Evolutionary conservation across 2,329 filamentous ascomycete genomes (phyloP), one percentile per base, ranked within the genome.

Genomic region (Colletotrichum karsti): DNA sequence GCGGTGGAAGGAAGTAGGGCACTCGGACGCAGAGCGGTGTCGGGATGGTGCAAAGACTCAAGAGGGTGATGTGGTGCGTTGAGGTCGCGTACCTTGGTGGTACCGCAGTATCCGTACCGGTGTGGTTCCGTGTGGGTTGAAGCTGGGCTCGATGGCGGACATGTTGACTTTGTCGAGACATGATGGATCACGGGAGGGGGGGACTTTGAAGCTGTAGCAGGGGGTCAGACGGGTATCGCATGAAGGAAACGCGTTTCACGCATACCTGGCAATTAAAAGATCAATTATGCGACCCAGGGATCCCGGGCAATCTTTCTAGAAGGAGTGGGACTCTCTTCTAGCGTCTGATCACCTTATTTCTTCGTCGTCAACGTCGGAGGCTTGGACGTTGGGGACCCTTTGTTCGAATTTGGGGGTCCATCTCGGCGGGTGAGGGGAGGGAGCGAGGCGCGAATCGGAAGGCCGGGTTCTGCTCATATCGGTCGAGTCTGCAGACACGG

Each of bases 201-300:
- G 28, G 13, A 3, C 24, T 22, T 46, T 65, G 65, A 69, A 55
- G 59, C 65, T 60, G 30, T 48, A 57, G 59, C 68, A 64, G 48
- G 77, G 75, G 78, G 77, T 48, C 39, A 53, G 54, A 59, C 53
- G 60, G 65, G 65, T 65, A 68, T 73, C 76, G 83, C 83, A 84
- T 84, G 79, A 85, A 81, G 73, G 74, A 80, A 79, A 80, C 76
- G 75, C 74, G 78, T 82, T 82, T 81, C 78, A 80, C 74, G 73
- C 76, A 73, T 77, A 80, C 81, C 79, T 79, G 77, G 82, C 75
- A 84, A 84, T 84, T 81, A 84, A 82, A 83, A 78, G 74, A 72
- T 74, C 74, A 76, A 74, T 83, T 83, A 85, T 84, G 83, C 82
- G 79, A 72, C 72, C 68, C 66, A 72, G 68, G 68, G 50, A 67